These are phyloP conservation scores for Myochromella boudieri DNA, from an alignment of 768 basidiomycete genomes.

Conservation along the genomic window DNA sequence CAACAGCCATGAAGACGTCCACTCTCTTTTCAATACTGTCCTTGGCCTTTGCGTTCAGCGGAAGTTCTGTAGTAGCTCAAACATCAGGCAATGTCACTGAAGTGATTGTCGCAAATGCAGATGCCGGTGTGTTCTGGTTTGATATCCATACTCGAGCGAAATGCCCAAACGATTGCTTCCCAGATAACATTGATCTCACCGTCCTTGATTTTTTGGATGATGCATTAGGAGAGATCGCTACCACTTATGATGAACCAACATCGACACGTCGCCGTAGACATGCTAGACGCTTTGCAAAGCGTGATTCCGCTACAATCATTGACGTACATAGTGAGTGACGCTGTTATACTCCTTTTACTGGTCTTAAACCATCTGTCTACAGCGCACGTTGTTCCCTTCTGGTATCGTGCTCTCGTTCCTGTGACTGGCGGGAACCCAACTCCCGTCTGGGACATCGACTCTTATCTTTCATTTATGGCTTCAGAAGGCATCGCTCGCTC, in stretches of 20 bases:
- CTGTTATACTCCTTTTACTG: not conserved
- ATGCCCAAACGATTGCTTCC: not conserved
- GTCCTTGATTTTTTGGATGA: slow-evolving; percentile 23
- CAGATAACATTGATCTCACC: slow-evolving; percentile 30
- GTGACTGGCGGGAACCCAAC: slow-evolving; percentile 27
- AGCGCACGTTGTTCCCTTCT: slow-evolving; percentile 32
- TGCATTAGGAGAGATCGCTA: slow-evolving; percentile 25
- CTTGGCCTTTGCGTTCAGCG: slow-evolving; percentile 15
- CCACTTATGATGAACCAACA: slow-evolving; percentile 11
- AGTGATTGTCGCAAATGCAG: slow-evolving; percentile 26
- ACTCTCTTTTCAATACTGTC: slow-evolving; percentile 21
- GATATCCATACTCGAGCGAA: too few species aligned
- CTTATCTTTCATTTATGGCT: slow-evolving; percentile 31
- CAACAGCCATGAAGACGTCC: slow-evolving; percentile 35
- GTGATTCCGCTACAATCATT: slow-evolving; percentile 21
- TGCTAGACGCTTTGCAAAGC: slow-evolving; percentile 13
- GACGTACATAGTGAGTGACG: slow-evolving; percentile 28
- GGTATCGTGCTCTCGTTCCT: slow-evolving; percentile 31
- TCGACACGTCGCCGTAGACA: not conserved
- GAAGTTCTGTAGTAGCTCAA: slow-evolving; percentile 17
- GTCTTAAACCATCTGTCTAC: not conserved
- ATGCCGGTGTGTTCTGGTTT: slow-evolving; percentile 24
- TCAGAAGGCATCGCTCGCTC: slow-evolving; percentile 28
- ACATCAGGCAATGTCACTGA: slow-evolving; percentile 19
- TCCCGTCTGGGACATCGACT: slow-evolving; percentile 28